Percentiles rank a stretch among this genome's conserved stretches.
These are phyloP conservation scores for Puccinia hordei DNA, from an alignment of 1,284 basidiomycete species.

Conservation along the genomic window DNA sequence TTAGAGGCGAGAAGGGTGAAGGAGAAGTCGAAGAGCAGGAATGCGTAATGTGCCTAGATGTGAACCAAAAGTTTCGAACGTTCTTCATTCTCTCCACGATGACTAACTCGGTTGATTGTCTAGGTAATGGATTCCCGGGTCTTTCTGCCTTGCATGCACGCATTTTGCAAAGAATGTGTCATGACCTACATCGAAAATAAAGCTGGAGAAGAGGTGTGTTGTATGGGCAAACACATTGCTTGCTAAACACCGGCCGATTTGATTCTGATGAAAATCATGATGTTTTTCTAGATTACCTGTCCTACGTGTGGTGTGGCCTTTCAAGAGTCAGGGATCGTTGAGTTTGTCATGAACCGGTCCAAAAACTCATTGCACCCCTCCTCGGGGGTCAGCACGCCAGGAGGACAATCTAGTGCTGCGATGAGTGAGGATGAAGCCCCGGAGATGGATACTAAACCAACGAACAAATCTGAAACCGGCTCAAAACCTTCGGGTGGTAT, in stretches of 20 bases:
- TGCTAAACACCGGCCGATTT: neutral
- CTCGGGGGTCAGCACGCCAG: conserved; percentile 24
- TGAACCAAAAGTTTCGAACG: neutral
- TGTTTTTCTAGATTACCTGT: conserved; percentile 19
- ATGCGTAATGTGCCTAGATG: conserved; percentile 46
- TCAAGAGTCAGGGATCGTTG: conserved; percentile 31
- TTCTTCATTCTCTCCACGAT: neutral
- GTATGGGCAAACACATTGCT: neutral
- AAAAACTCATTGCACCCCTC: conserved; percentile 11
- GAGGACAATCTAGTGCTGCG: neutral
- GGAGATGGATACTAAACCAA: neutral
- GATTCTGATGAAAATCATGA: neutral
- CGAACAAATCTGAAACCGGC: neutral
- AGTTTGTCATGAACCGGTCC: conserved; percentile 39
- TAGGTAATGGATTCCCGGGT: conserved; percentile 46
- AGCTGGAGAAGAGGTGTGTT: conserved; percentile 43
- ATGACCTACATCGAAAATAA: conserved; percentile 44
- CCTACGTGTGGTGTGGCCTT: conserved; percentile 21
- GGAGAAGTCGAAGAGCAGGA: conserved; percentile 31
- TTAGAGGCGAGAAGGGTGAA: conserved; percentile 12
- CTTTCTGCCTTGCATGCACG: conserved; percentile 47
- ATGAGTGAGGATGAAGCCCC: conserved; percentile 37
- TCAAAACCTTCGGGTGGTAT: neutral
- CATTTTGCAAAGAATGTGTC: conserved; percentile 39
- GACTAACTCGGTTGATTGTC: conserved; percentile 6